Evolutionary conservation across 179 eudicot genomes (phyloP).

Genomic region (Beta corolliflora): DNA sequence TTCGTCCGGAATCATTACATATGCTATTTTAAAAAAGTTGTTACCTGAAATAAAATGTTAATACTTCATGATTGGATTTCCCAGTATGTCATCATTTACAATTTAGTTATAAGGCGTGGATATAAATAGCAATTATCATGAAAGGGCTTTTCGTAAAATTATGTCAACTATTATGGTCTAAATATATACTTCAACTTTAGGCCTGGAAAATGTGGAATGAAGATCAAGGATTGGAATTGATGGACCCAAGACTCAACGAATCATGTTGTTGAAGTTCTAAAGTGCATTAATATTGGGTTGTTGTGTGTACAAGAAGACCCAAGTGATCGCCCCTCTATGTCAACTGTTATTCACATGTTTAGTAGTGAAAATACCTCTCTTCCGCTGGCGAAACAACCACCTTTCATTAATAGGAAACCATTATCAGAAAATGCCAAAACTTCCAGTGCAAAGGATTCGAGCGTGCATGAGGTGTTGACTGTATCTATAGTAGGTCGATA

Average conservation of each 20-base stretch:
- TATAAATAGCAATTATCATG: too few species aligned
- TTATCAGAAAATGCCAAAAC: conserved; percentile 21
- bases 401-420: conserved; percentile 24
- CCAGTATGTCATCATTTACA: too few species aligned
- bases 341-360: conserved; percentile 25
- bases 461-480: conserved; percentile 8
- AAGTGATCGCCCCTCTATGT: conserved; percentile 30
- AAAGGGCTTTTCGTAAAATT: neutral
- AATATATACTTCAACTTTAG: conserved; percentile 10
- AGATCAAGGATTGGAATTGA: conserved; percentile 30
- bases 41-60: too few species aligned
- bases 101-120: too few species aligned
- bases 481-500: conserved; percentile 25
- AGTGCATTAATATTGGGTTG: conserved; percentile 32
- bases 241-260: conserved; percentile 23
- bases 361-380: conserved; percentile 25
- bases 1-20: too few species aligned
- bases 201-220: conserved; percentile 38
- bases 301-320: conserved; percentile 33
- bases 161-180: neutral
- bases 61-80: too few species aligned
- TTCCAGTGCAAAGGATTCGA: conserved; percentile 22
- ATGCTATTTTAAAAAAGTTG: too few species aligned
- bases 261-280: conserved; percentile 22
- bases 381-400: conserved; percentile 27